Percentiles rank a stretch among this genome's conserved stretches.
Evolutionary conservation across 768 basidiomycete genomes (phyloP).

Genomic region (Podaxis mareebaensis): DNA sequence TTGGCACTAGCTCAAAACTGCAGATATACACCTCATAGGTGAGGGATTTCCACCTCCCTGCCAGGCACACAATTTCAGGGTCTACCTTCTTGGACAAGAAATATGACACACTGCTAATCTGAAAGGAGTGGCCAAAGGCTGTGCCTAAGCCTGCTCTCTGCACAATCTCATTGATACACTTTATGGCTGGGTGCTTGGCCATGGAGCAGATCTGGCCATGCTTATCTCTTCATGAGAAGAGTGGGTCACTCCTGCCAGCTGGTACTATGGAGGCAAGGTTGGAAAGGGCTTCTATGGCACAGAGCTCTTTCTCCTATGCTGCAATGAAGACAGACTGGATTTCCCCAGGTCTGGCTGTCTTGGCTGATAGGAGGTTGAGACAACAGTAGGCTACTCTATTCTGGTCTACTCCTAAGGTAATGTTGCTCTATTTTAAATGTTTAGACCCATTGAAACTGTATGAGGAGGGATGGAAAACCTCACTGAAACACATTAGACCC

Average conservation of each 20-base stretch:
- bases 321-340: constrained; percentile 30
- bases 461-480: constrained; percentile 25
- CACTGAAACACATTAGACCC: constrained; percentile 39
- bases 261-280: constrained; percentile 30
- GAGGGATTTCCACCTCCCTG: constrained; percentile 38
- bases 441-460: constrained; percentile 18
- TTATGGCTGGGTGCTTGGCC: constrained; percentile 26
- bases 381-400: constrained; percentile 28
- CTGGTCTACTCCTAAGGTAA: constrained; percentile 23
- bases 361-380: constrained; percentile 34
- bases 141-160: constrained; percentile 27
- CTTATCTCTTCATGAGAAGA: constrained; percentile 37
- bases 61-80: constrained; percentile 35
- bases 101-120: constrained; percentile 41
- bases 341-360: constrained; percentile 35
- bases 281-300: constrained; percentile 27
- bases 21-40: constrained; percentile 41
- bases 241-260: constrained; percentile 27
- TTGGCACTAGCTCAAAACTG: constrained; percentile 31
- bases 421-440: constrained; percentile 28
- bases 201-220: constrained; percentile 28
- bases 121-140: constrained; percentile 42
- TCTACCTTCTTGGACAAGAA: constrained; percentile 29
- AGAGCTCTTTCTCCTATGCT: constrained; percentile 23
- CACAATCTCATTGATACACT: constrained; percentile 31